Evolutionary conservation across 352 stramenopile genomes (phyloP).

Genomic region (Phytophthora tentaculata): DNA sequence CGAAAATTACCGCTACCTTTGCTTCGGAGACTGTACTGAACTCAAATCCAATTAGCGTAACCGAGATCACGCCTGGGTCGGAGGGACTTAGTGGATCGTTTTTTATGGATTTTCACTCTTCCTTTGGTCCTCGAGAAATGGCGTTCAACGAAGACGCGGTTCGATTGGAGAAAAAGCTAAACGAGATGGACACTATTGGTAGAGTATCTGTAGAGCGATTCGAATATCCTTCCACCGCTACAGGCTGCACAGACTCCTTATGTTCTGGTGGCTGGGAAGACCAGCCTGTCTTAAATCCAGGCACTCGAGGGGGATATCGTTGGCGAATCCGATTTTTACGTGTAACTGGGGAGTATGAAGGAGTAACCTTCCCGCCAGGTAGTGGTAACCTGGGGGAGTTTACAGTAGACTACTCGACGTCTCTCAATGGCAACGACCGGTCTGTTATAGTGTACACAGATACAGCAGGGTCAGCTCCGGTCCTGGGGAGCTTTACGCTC

Average conservation of each 20-base stretch:
- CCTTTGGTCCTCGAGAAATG: constrained; percentile 75
- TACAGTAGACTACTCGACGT: constrained; percentile 45
- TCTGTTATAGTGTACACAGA: constrained; percentile 69
- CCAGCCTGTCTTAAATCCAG: constrained; percentile 68
- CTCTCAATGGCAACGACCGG: constrained; percentile 48
- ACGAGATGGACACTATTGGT: constrained; percentile 95
- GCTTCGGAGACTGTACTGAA: constrained; percentile 16
- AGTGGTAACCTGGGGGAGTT: constrained; percentile 73
- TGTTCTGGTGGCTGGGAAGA: constrained; percentile 94
- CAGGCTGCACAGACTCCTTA: constrained; percentile 48
- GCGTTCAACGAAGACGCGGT: constrained; percentile 89
- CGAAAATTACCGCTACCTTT: constrained; percentile 61
- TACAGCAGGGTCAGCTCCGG: constrained; percentile 49
- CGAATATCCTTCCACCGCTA: constrained; percentile 84
- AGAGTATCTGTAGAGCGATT: constrained; percentile 90
- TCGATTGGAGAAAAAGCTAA: constrained; percentile 91
- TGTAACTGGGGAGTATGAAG: constrained; percentile 71
- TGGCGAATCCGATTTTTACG: constrained; percentile 82
- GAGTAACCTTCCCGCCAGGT: constrained; percentile 76
- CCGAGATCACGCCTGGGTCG: constrained; percentile 88
- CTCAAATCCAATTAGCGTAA: constrained; percentile 69
- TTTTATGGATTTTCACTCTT: constrained; percentile 86
- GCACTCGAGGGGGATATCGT: constrained; percentile 83
- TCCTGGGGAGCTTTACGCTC: constrained; percentile 61
- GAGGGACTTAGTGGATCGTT: constrained; percentile 91